These are phyloP conservation scores for Malus hybrid DNA, from an alignment of 331 rosid species.

Conservation along the genomic window DNA sequence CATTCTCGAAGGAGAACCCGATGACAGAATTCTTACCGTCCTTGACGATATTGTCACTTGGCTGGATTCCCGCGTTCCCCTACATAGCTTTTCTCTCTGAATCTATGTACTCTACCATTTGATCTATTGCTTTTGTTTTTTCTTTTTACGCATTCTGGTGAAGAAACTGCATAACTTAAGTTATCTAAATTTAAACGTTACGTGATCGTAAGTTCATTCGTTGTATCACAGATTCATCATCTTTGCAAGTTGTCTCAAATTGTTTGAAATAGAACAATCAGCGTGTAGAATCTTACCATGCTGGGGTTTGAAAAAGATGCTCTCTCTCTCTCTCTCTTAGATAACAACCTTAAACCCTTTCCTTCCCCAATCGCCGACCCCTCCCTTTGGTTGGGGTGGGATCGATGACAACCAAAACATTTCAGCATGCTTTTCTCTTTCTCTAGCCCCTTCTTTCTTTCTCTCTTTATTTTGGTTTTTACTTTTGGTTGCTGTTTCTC, in stretches of 20 bases:
- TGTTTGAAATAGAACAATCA: background rate
- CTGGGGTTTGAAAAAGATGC: too few relatives aligned
- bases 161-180: background rate
- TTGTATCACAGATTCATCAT: background rate
- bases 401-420: too few relatives aligned
- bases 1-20: slow-evolving; percentile 88
- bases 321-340: too few relatives aligned
- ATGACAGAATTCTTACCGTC: slow-evolving; percentile 52
- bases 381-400: too few relatives aligned
- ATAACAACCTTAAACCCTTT: too few relatives aligned
- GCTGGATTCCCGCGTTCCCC: slow-evolving; percentile 48
- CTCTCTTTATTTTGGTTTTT: too few relatives aligned
- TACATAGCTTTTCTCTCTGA: background rate
- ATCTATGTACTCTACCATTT: background rate
- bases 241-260: background rate
- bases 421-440: too few relatives aligned
- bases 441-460: too few relatives aligned
- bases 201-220: background rate
- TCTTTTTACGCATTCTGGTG: background rate
- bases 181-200: background rate
- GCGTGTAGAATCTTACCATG: too few relatives aligned
- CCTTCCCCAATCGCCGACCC: too few relatives aligned
- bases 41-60: slow-evolving; percentile 66
- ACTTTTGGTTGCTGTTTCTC: too few relatives aligned
- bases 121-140: slow-evolving; percentile 4